Base-by-base conservation (phyloP, 257 asterid genomes). In the Ilex asprella region DNA sequence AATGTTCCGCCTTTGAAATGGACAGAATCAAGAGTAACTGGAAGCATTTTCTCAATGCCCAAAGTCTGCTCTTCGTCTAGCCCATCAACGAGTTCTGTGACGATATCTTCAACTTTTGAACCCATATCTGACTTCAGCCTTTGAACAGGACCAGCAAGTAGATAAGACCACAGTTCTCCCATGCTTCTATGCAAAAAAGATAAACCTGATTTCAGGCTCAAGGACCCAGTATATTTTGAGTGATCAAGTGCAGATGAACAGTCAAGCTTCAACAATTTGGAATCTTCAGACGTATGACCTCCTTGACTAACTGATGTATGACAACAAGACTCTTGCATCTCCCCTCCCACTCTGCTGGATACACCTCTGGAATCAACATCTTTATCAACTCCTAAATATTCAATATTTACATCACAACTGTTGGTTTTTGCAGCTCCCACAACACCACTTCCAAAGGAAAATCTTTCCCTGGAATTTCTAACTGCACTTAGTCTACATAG, bases 21-120 rank as follows among this genome's bases (percentile, higher is more conserved):
- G 59, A 93, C 91, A 43, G 96, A 85, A 78, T 93, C 99, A 30
- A 93, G 86, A 75, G 84, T 70, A 39, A 89, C 49, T 12, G 99
- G 99, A 76, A 82, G 69, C 76, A 61, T 74, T 70, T 78, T 84
- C 59, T 81, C 96, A 62, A 83, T 67, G 64, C 74, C 81, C 47
- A 80, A 70, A 56, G 70, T 39, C 61, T 71, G 74, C 67, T 84
- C 87, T 65, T 78, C 82, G 72, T 76, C 80, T 69, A 78, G 75
- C 61, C 70, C 88, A 27, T 86, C 86, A 59, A 68, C 83, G 55
- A 83, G 86, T 70, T 84, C 95, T 70, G 91, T 67, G 60, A 92
- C 80, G 65, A 86, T 78, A 61, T 73, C 87, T 69, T 82, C 86
- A 75, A 80, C 81, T 73, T 77, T 74, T 67, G 77, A 75, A 77